Base-by-base conservation (phyloP, 768 basidiomycete species). In the Suillus hirtellus region DNA sequence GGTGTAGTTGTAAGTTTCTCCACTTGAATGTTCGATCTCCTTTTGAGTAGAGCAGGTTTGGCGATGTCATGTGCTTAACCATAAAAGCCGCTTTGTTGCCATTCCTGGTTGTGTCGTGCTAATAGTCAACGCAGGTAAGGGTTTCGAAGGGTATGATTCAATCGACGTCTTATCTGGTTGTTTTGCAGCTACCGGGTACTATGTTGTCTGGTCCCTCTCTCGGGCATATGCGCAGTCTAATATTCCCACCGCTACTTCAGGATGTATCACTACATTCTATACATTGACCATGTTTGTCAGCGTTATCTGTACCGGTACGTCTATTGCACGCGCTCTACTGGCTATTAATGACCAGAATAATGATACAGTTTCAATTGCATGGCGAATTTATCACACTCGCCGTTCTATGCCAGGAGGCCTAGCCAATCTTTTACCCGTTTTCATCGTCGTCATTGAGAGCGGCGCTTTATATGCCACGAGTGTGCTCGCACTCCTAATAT, bases 361-460 rank as follows among this genome's bases (percentile, higher is more conserved):
- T 27, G 27, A 27, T 4, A 2, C 35, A 61, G 60, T 59, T 27
- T 55, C 34, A 2, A 61, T 61, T 31, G 60, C 60, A 17, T 60
- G 35, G 31, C 60, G 4, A n/a, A 60, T 61, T 27, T 61, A 61
- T 59, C 37, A 19, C 19, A 59, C 60, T n/a, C 60, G 60, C 11
- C 34, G 53, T 9, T 40, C 60, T 37, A 59, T 61, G 53, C 21
- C 37, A 24, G 53, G 53, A 17, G 59, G 60, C 27, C 50, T 61
- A n/a, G 38, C 47, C n/a, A 11, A 34, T 11, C 53, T 61, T 31
- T 40, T 61, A 61, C 60, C 60, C 14, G 38, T 61, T 31, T 55
- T 59, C 47, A 61, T 61, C 11, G 60, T 61, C 14, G 56, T 59
- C 59, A 27, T 61, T n/a, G 60, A 61, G 56, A 61, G 60, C 19